Conservation (phyloP, 2,329 filamentous ascomycete genomes). For the Phyllachora maydis region DNA sequence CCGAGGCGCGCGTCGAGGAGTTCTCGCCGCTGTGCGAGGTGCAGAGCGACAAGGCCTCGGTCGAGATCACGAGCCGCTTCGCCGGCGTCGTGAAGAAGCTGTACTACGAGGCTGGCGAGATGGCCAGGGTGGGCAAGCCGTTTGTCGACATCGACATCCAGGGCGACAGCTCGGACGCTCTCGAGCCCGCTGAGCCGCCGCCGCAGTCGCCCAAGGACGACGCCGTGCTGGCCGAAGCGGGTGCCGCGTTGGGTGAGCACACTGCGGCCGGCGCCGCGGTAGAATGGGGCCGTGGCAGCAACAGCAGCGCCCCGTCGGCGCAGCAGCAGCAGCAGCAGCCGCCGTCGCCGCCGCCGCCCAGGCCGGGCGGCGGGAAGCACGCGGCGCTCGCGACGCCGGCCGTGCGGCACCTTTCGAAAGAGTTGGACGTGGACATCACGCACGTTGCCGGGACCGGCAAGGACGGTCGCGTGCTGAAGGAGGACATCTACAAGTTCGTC, state of each 20-base stretch:
- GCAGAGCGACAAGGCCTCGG: constrained; percentile 85
- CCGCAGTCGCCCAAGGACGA: too few species aligned
- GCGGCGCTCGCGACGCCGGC: constrained; percentile 74
- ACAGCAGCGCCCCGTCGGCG: too few species aligned
- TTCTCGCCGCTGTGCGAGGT: constrained; percentile 97
- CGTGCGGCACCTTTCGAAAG: constrained; percentile 71
- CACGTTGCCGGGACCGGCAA: constrained; percentile 70
- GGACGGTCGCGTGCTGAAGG: constrained; percentile 80
- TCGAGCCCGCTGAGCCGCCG: constrained; percentile 12
- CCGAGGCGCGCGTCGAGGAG: constrained; percentile 86
- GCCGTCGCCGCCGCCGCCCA: background rate
- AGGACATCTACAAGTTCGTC: constrained; percentile 63
- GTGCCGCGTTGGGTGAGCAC: constrained; percentile 2
- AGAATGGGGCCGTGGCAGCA: too few species aligned
- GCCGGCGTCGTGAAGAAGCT: constrained; percentile 91
- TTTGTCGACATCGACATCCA: constrained; percentile 90
- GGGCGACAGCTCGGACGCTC: constrained; percentile 35
- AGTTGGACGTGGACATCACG: constrained; percentile 56
- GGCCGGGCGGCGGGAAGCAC: constrained; percentile 28
- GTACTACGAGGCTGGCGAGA: constrained; percentile 87
- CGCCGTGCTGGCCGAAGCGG: constrained; percentile 1
- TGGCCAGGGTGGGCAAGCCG: constrained; percentile 86
- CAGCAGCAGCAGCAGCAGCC: too few species aligned
- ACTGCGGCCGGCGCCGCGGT: constrained; percentile 1
- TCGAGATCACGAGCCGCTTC: constrained; percentile 89